Conservation (phyloP, 371 early-diverging fungal genomes). For the Polyrhizophydium stewartii region DNA sequence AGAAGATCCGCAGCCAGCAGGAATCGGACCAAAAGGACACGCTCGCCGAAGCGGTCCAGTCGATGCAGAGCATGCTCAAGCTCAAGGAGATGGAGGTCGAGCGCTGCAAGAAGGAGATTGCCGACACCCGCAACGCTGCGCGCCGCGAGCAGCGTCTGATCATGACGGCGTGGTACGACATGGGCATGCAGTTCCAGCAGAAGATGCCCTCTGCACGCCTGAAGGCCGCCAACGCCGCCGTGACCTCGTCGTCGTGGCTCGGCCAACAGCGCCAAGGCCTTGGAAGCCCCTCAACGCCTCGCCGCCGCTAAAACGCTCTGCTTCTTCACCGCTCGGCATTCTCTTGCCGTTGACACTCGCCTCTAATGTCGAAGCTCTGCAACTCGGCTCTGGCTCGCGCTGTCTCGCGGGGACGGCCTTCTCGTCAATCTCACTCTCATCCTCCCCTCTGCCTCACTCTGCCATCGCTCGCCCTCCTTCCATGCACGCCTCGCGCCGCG, state of each 20-base stretch:
- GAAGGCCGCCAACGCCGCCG: not conserved
- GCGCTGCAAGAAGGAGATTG: slow-evolving; percentile 57
- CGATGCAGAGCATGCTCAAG: slow-evolving; percentile 53
- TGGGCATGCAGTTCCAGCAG: slow-evolving; percentile 52
- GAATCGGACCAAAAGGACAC: slow-evolving; percentile 15
- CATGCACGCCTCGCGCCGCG: too few relatives aligned
- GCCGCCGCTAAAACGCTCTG: not conserved
- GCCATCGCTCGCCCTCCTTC: too few relatives aligned
- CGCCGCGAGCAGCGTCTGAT: slow-evolving; percentile 67
- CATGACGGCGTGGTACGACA: slow-evolving; percentile 71
- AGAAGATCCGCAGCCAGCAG: slow-evolving; percentile 36
- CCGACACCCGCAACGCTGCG: slow-evolving; percentile 48
- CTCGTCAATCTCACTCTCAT: too few relatives aligned
- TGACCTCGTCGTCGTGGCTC: slow-evolving; percentile 1
- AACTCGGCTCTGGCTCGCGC: too few relatives aligned
- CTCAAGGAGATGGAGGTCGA: slow-evolving; percentile 67
- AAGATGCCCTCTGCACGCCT: not conserved
- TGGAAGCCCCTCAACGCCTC: not conserved
- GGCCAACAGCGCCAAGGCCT: slow-evolving; percentile 1
- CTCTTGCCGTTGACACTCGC: too few relatives aligned
- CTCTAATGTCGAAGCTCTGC: too few relatives aligned
- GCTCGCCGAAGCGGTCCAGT: slow-evolving; percentile 61
- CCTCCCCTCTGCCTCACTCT: too few relatives aligned
- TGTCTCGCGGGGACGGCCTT: too few relatives aligned
- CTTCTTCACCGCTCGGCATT: too few relatives aligned